These are phyloP conservation scores for Wickerhamomyces bisporus DNA, from an alignment of 805 yeast species.

Conservation along the genomic window DNA sequence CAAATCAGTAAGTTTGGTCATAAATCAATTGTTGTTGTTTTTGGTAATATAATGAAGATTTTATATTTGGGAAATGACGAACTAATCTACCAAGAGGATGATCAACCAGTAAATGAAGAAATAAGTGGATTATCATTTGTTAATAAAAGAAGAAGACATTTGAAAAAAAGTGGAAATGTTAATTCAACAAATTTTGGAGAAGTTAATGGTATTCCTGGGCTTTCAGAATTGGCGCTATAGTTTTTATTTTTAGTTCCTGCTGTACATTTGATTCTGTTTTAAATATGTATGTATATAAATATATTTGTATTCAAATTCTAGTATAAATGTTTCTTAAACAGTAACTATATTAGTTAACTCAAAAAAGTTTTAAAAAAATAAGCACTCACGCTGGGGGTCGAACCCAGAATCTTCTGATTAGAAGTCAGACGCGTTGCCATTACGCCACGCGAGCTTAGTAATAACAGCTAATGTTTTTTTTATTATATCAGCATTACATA, in stretches of 20 bases:
- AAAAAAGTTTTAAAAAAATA: too few relatives aligned
- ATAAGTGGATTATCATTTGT: slow-evolving; percentile 47
- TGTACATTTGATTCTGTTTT: neutral
- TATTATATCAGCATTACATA: too few relatives aligned
- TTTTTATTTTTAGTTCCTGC: neutral
- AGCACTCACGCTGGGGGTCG: slow-evolving; percentile 52
- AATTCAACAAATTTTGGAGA: slow-evolving; percentile 20
- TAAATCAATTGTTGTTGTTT: slow-evolving; percentile 68
- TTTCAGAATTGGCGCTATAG: slow-evolving; percentile 16
- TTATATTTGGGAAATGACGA: slow-evolving; percentile 74
- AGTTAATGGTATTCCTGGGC: slow-evolving; percentile 17
- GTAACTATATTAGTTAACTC: too few relatives aligned
- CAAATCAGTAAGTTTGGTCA: slow-evolving; percentile 70
- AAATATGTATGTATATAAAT: neutral
- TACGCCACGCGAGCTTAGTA: slow-evolving; percentile 53
- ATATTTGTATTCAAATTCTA: too few relatives aligned
- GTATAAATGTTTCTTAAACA: too few relatives aligned
- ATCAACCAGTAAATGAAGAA: slow-evolving; percentile 34
- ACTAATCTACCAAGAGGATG: slow-evolving; percentile 53
- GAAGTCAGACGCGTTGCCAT: slow-evolving; percentile 56
- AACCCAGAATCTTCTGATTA: slow-evolving; percentile 51
- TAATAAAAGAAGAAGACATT: slow-evolving; percentile 41
- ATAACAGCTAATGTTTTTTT: too few relatives aligned
- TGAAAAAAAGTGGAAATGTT: slow-evolving; percentile 11
- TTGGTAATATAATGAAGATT: slow-evolving; percentile 69